These are phyloP conservation scores for Athelia psychrophila DNA, from an alignment of 1,284 basidiomycete genomes.

Conservation along the genomic window DNA sequence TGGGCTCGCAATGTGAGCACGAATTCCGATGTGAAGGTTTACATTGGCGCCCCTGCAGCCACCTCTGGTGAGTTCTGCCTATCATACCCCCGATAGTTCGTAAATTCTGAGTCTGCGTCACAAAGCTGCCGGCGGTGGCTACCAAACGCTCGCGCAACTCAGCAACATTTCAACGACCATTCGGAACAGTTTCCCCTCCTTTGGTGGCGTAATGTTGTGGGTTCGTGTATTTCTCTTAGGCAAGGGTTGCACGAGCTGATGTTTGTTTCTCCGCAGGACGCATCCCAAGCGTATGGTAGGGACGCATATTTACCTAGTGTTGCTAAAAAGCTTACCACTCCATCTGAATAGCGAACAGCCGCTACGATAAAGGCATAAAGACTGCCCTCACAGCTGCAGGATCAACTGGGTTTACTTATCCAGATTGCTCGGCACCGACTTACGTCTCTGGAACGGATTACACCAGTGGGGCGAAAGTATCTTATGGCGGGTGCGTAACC, in stretches of 20 bases:
- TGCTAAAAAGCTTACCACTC: not conserved
- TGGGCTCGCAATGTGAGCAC: slow-evolving; percentile 56
- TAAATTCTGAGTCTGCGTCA: slow-evolving; percentile 4
- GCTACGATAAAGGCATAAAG: slow-evolving; percentile 63
- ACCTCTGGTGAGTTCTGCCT: slow-evolving; percentile 7
- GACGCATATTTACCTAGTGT: no score
- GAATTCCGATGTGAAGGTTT: slow-evolving; percentile 60
- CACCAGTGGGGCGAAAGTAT: slow-evolving; percentile 48
- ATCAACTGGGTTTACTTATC: slow-evolving; percentile 64
- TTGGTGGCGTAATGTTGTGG: slow-evolving; percentile 74
- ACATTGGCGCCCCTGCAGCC: slow-evolving; percentile 59
- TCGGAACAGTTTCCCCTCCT: slow-evolving; percentile 63
- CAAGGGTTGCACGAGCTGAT: no score
- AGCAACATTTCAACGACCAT: slow-evolving; percentile 49
- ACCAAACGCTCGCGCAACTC: slow-evolving; percentile 44
- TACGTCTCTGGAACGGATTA: slow-evolving; percentile 51
- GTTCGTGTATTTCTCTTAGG: no score
- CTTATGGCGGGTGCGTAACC: slow-evolving; percentile 48
- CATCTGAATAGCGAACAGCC: slow-evolving; percentile 44
- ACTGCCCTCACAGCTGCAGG: slow-evolving; percentile 56
- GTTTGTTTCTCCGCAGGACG: slow-evolving; percentile 30
- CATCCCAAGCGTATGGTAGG: slow-evolving; percentile 63
- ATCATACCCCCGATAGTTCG: not conserved
- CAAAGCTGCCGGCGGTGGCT: slow-evolving; percentile 57
- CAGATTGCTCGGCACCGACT: slow-evolving; percentile 54